Percentiles rank a stretch among this genome's conserved stretches.
These are phyloP conservation scores for Gigaspora rosea DNA, from an alignment of 192 early-diverging fungal genomes.

Conservation along the genomic window DNA sequence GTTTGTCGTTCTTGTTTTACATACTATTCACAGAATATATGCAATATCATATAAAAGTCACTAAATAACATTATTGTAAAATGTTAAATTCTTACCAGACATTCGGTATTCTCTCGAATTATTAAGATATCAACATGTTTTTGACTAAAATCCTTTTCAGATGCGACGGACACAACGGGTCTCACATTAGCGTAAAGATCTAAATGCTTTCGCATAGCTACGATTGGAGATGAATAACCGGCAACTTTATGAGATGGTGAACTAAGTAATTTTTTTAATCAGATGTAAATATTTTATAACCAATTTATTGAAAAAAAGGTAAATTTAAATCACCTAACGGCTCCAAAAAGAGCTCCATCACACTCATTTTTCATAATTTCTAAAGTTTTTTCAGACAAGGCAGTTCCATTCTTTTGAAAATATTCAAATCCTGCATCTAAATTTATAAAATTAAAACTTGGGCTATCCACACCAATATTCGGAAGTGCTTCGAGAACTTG, in stretches of 20 bases:
- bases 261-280: slow-evolving; percentile 44
- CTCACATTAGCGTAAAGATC: slow-evolving; percentile 98
- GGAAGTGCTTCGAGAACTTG: slow-evolving; percentile 81
- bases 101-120: slow-evolving; percentile 98
- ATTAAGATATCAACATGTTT: slow-evolving; percentile 94
- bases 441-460: slow-evolving; percentile 76
- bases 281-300: too few relatives aligned
- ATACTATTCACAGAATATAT: slow-evolving; percentile 47
- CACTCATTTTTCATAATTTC: slow-evolving; percentile 78
- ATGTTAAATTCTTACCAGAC: slow-evolving; percentile 63
- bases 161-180: slow-evolving; percentile 79
- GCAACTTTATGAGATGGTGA: slow-evolving; percentile 98
- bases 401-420: slow-evolving; percentile 91
- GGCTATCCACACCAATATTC: slow-evolving; percentile 48
- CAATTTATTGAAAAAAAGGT: not conserved
- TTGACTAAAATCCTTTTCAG: slow-evolving; percentile 46
- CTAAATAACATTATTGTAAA: not conserved
- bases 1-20: slow-evolving; percentile 78
- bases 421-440: slow-evolving; percentile 95
- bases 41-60: not conserved
- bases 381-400: slow-evolving; percentile 88
- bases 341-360: slow-evolving; percentile 94
- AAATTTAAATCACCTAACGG: slow-evolving; percentile 68
- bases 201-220: slow-evolving; percentile 91
- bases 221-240: slow-evolving; percentile 98